These are phyloP conservation scores for Linum lewisii DNA, from an alignment of 345 rosid genomes.

Conservation along the genomic window DNA sequence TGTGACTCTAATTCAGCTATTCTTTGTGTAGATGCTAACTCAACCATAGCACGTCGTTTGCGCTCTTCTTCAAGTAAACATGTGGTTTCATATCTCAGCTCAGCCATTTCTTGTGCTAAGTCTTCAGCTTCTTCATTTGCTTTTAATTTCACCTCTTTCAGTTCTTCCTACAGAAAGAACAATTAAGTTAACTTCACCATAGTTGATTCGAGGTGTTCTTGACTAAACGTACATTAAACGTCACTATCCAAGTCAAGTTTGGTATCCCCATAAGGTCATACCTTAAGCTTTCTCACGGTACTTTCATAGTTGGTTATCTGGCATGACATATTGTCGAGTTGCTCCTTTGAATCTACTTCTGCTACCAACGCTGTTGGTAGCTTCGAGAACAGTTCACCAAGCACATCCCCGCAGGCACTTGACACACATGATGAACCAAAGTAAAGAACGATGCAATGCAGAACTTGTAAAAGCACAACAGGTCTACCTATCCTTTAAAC, in stretches of 20 bases:
- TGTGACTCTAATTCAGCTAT: constrained; percentile 75
- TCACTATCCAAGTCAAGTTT: background rate
- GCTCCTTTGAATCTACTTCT: constrained; percentile 27
- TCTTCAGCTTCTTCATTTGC: constrained; percentile 93
- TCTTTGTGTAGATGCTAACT: constrained; percentile 75
- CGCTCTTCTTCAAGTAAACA: constrained; percentile 82
- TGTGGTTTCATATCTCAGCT: constrained; percentile 78
- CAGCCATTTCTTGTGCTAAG: constrained; percentile 94
- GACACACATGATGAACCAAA: constrained; percentile 8
- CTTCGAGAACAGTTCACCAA: constrained; percentile 27
- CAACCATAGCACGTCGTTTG: constrained; percentile 70
- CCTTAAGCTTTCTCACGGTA: constrained; percentile 58
- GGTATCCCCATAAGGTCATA: constrained; percentile 14
- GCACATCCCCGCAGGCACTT: constrained; percentile 30
- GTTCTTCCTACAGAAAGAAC: constrained; percentile 39
- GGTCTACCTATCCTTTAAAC: no score
- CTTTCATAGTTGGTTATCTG: constrained; percentile 48
- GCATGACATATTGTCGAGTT: constrained; percentile 34
- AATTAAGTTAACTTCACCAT: constrained; percentile 10
- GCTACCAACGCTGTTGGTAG: constrained; percentile 22
- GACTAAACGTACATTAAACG: background rate
- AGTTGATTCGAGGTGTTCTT: constrained; percentile 3
- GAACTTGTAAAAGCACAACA: no score
- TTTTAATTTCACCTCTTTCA: constrained; percentile 61
- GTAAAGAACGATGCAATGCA: no score